phyloP scores from a whole-genome alignment of 1,139 yeast species.

The Taphrina pruni region DNA sequence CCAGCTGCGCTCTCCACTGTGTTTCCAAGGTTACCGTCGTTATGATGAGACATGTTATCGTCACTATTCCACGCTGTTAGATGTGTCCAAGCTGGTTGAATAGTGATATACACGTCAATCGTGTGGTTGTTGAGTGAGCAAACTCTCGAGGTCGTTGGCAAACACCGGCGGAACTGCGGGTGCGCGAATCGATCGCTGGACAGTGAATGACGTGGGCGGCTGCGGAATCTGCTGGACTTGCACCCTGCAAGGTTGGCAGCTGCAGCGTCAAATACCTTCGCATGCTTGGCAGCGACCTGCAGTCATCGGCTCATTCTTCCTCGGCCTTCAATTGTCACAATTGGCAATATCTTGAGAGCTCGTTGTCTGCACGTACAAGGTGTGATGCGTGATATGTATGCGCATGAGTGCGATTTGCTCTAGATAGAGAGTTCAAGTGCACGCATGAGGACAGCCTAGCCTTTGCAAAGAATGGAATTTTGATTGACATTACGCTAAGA shows the following conservation, averaged over 20 bases:
- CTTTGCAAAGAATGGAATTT: background rate
- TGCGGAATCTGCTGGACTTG: background rate
- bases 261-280: no score
- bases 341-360: no score
- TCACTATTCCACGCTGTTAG: no score
- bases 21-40: constrained; percentile 11
- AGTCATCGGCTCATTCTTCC: background rate
- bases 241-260: background rate
- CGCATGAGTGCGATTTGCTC: no score
- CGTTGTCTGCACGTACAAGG: no score
- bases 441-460: background rate
- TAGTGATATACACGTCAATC: background rate
- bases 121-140: background rate
- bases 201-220: constrained; percentile 22
- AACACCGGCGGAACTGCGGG: constrained; percentile 7
- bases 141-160: constrained; percentile 1
- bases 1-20: background rate
- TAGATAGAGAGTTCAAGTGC: background rate
- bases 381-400: no score
- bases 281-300: background rate
- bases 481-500: constrained; percentile 19
- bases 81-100: background rate
- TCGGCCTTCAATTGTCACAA: no score
- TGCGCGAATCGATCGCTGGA: background rate
- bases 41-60: constrained; percentile 17